Base-by-base conservation (phyloP, 2,329 filamentous ascomycete species). In the Gliomastix tumulicola region DNA sequence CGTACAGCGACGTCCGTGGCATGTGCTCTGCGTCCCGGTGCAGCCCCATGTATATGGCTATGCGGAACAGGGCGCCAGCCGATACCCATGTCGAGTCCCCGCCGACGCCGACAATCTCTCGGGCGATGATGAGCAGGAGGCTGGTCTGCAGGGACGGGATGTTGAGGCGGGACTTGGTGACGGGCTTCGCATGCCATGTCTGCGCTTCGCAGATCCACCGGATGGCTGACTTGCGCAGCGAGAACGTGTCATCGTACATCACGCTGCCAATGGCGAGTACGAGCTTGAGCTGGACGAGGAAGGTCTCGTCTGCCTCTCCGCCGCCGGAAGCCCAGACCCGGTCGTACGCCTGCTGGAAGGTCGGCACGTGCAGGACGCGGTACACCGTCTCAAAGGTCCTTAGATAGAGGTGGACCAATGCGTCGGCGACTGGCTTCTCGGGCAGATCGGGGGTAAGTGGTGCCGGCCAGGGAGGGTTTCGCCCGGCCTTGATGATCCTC, bases 191-290 rank as follows among this genome's bases (percentile, higher is more conserved):
- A 1, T 73, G 35, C 70, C 71, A 81, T 0, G 64, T 65, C 31
- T 75, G 69, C 0, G 68, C 75, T 41, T 78, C 74, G 37, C 73
- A 71, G 0, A 79, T 55, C 76, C 76, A 82, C 20, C 54, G 60
- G n/a, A 68, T 55, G 1, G 76, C 76, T 0, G 62, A 59, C 6
- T 55, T 36, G 7, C 73, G 65, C 25, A 77, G 44, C 0, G 66
- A 69, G 38, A 74, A 78, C 0, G 53, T 41, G 0, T 69, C 61
- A 35, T 79, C 71, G 38, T 73, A 67, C 0, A 59, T 56, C 2
- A 62, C 56, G 2, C 73, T 65, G 1, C 76, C 78, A 15, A 81
- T 66, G 1, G 77, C 74, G 5, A 81, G 52, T 0, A 79, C 64
- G 0, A 82, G 55, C 44, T 79, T 77, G 4, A 80, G 43, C 32